phyloP scores from a whole-genome alignment of 306 rosid genomes.

The Senna tora region DNA sequence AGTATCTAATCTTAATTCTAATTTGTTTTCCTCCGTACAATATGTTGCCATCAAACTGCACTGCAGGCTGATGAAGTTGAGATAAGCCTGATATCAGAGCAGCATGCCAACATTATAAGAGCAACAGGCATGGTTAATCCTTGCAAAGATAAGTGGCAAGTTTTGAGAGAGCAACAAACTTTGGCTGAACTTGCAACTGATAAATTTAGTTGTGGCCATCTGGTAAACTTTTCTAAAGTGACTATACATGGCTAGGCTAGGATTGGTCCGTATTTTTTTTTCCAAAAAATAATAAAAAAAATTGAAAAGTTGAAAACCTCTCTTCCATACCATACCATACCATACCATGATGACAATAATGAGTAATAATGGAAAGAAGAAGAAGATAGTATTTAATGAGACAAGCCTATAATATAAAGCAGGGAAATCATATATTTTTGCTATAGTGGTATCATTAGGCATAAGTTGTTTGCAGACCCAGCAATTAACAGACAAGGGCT shows the following conservation, averaged over 20 bases:
- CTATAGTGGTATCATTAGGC: no score
- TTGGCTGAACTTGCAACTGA: conserved; percentile 47
- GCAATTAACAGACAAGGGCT: no score
- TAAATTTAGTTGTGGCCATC: conserved; percentile 50
- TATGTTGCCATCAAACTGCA: conserved; percentile 60
- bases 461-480: no score
- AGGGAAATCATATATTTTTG: no score
- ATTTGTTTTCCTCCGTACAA: conserved; percentile 40
- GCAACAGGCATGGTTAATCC: conserved; percentile 33
- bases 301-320: no score
- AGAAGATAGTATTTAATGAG: no score
- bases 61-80: conserved; percentile 58
- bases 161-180: conserved; percentile 53
- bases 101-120: conserved; percentile 35
- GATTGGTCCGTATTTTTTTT: no score
- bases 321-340: no score
- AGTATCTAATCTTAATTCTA: conserved; percentile 12
- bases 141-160: conserved; percentile 38
- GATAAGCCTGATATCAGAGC: conserved; percentile 52
- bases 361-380: no score
- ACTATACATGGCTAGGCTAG: not conserved
- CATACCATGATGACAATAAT: no score
- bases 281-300: no score
- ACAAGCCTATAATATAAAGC: no score
- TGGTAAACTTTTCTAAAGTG: conserved; percentile 50